Conservation (phyloP, 2,329 filamentous ascomycete genomes). For the Xylaria sp. region DNA sequence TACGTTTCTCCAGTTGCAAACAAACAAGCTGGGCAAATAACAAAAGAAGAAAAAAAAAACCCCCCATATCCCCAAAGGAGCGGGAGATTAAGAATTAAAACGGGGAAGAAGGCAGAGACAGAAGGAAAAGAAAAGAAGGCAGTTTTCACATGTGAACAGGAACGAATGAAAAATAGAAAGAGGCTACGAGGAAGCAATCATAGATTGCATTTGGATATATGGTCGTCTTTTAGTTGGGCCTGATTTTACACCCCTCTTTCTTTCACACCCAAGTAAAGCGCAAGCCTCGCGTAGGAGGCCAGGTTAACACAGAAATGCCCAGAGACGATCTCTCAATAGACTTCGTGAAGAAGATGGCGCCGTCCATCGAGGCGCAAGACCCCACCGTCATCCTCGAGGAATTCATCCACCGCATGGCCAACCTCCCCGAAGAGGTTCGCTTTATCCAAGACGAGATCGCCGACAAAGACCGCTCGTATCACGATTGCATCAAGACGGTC, state of each 20-base stretch:
- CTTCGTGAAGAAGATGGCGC: slow-evolving; percentile 70
- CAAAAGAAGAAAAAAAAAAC: not conserved
- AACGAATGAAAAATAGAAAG: slow-evolving; percentile 43
- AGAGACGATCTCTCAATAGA: slow-evolving; percentile 76
- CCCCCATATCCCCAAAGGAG: no score
- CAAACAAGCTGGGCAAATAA: slow-evolving; percentile 50
- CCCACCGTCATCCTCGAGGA: slow-evolving; percentile 77
- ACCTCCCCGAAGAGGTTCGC: slow-evolving; percentile 80
- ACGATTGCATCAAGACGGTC: slow-evolving; percentile 71
- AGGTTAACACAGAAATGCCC: slow-evolving; percentile 70
- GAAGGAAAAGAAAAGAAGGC: slow-evolving; percentile 31
- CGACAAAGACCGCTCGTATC: slow-evolving; percentile 76
- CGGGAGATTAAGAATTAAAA: slow-evolving; percentile 25
- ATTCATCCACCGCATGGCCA: slow-evolving; percentile 76
- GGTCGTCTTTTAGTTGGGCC: slow-evolving; percentile 16
- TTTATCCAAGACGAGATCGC: slow-evolving; percentile 84
- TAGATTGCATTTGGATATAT: slow-evolving; percentile 17
- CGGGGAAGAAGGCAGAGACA: slow-evolving; percentile 42
- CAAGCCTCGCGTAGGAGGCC: slow-evolving; percentile 40
- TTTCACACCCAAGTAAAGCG: slow-evolving; percentile 23
- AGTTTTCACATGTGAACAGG: slow-evolving; percentile 18
- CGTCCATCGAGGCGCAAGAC: slow-evolving; percentile 63
- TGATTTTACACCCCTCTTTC: slow-evolving; percentile 11
- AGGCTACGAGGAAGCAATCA: slow-evolving; percentile 2
- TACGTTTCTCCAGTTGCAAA: slow-evolving; percentile 17